phyloP scores from a whole-genome alignment of 2,329 filamentous ascomycete genomes.

The Fusarium sp. region DNA sequence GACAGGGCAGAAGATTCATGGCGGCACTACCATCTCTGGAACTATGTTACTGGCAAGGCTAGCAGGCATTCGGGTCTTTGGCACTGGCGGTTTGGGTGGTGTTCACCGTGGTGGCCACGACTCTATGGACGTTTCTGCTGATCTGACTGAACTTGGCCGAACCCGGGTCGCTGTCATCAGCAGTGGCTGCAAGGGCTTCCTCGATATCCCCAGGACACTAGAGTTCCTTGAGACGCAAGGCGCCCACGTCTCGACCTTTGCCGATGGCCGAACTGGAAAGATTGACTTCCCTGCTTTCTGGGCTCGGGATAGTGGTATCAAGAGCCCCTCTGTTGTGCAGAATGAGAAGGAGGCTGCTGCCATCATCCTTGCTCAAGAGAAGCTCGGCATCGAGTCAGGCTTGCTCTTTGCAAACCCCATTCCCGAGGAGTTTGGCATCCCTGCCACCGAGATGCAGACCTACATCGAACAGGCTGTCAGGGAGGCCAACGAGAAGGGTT shows the following conservation, averaged over 20 bases:
- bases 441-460: conserved; percentile 76
- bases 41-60: conserved; percentile 91
- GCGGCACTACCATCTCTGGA: conserved; percentile 91
- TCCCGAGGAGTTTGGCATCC: conserved; percentile 76
- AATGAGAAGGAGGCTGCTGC: conserved; percentile 86
- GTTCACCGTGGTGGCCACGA: conserved; percentile 90
- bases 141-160: conserved; percentile 91
- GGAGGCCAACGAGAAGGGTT: conserved; percentile 73
- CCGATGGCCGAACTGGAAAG: conserved; percentile 77
- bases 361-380: conserved; percentile 85
- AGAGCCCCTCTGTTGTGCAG: conserved; percentile 80
- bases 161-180: conserved; percentile 90
- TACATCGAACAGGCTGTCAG: conserved; percentile 76
- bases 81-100: conserved; percentile 92
- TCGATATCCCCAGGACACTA: conserved; percentile 90
- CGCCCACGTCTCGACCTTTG: conserved; percentile 88
- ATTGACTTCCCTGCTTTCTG: conserved; percentile 95
- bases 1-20: conserved; percentile 74
- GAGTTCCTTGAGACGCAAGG: conserved; percentile 81
- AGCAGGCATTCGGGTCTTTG: conserved; percentile 92
- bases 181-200: conserved; percentile 94
- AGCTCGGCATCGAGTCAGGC: conserved; percentile 79
- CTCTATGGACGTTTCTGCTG: conserved; percentile 93
- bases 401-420: conserved; percentile 92
- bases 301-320: conserved; percentile 85